Conservation (phyloP, 345 rosid genomes). For the Citrus hindsii region DNA sequence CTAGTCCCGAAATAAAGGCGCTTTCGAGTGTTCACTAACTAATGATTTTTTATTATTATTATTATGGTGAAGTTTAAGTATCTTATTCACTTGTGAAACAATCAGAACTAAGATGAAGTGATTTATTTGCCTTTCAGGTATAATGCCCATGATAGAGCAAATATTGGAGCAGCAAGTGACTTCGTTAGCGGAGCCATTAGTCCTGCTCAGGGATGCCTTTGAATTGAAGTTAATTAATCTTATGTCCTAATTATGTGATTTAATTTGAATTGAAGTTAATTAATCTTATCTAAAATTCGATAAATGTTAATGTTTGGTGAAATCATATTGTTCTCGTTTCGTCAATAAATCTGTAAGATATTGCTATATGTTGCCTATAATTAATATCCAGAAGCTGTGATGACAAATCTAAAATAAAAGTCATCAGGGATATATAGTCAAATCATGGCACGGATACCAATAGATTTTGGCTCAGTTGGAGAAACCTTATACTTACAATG, state of each 20-base stretch:
- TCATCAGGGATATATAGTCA: no score
- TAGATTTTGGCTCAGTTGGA: rapidly evolving
- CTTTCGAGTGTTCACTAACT: no score
- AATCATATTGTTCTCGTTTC: not conserved
- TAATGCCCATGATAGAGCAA: not conserved
- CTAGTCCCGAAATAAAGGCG: no score
- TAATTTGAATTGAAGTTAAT: constrained; percentile 3
- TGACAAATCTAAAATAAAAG: no score
- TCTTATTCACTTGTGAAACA: no score
- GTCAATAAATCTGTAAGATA: not conserved
- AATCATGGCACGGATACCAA: no score
- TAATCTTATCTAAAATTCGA: not conserved
- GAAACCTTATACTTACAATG: rapidly evolving
- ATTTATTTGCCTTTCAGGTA: not conserved
- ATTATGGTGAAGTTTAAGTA: no score
- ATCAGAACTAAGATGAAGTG: no score
- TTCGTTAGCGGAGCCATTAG: not conserved
- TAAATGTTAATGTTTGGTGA: not conserved
- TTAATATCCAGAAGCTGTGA: no score
- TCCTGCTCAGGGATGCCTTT: constrained; percentile 12
- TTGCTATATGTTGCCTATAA: not conserved
- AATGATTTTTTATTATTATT: no score
- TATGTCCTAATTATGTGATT: no score
- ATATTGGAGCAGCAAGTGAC: not conserved
- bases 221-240: not conserved